Conservation (phyloP, 371 early-diverging fungal genomes). For the Mycotypha africana region DNA sequence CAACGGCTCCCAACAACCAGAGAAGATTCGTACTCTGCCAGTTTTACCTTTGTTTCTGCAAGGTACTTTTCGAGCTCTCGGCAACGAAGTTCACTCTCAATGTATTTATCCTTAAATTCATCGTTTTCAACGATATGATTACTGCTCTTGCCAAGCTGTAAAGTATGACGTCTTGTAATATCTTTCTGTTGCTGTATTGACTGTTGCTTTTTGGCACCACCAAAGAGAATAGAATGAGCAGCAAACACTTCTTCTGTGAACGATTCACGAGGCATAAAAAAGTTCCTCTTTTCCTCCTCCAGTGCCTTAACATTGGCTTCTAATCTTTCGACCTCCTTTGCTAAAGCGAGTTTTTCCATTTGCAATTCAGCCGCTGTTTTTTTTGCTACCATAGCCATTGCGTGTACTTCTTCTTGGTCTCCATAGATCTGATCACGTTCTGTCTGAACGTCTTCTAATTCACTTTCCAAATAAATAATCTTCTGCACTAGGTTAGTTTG, state of each 20-base stretch:
- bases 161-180: slow-evolving; percentile 14
- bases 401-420: slow-evolving; percentile 30
- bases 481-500: slow-evolving; percentile 14
- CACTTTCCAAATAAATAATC: slow-evolving; percentile 18
- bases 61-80: slow-evolving; percentile 44
- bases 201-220: neutral
- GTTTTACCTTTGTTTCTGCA: slow-evolving; percentile 42
- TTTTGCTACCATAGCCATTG: slow-evolving; percentile 34
- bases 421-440: slow-evolving; percentile 29
- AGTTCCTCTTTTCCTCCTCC: slow-evolving; percentile 36
- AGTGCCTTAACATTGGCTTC: slow-evolving; percentile 20
- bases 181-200: slow-evolving; percentile 3
- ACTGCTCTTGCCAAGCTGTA: slow-evolving; percentile 9
- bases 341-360: slow-evolving; percentile 28
- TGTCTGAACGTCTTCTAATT: slow-evolving; percentile 21
- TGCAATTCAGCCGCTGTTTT: slow-evolving; percentile 36
- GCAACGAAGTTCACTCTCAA: slow-evolving; percentile 42
- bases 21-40: slow-evolving; percentile 37
- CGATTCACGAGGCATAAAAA: slow-evolving; percentile 31
- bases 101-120: slow-evolving; percentile 31
- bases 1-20: too few species aligned
- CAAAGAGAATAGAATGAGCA: slow-evolving; percentile 33
- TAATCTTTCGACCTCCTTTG: slow-evolving; percentile 27
- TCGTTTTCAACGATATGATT: neutral
- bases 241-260: slow-evolving; percentile 48